Evolutionary conservation across 1,139 yeast species (phyloP).

Genomic region (Saccharomycopsis hybrid): DNA sequence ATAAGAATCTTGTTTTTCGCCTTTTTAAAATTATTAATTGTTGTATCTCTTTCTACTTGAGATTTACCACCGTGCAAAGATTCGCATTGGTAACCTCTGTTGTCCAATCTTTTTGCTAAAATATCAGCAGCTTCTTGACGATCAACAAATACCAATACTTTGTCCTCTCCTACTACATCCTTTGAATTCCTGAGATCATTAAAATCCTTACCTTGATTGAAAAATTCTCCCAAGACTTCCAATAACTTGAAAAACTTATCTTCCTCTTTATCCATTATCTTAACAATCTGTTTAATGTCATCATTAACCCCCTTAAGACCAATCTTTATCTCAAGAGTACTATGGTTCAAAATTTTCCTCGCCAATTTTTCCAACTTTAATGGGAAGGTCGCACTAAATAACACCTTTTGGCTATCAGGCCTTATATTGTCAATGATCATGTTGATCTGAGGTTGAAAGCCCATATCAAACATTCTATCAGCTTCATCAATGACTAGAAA

Average conservation of each 20-base stretch:
- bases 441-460: conserved; percentile 94
- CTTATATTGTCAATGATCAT: conserved; percentile 73
- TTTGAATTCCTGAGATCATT: conserved; percentile 10
- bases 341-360: conserved; percentile 40
- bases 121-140: conserved; percentile 78
- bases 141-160: conserved; percentile 78
- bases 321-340: conserved; percentile 70
- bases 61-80: conserved; percentile 93
- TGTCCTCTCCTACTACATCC: conserved; percentile 35
- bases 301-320: conserved; percentile 85
- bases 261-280: conserved; percentile 44
- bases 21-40: conserved; percentile 63
- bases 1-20: conserved; percentile 44
- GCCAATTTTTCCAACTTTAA: conserved; percentile 73
- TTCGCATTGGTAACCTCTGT: conserved; percentile 51
- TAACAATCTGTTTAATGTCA: conserved; percentile 69
- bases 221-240: conserved; percentile 44
- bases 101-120: conserved; percentile 50
- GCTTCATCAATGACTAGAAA: conserved; percentile 92
- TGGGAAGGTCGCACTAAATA: conserved; percentile 94
- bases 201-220: conserved; percentile 23
- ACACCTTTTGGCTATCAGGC: conserved; percentile 86
- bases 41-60: conserved; percentile 73
- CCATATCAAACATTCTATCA: conserved; percentile 94
- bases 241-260: conserved; percentile 52